These are phyloP conservation scores for Dysphania ambrosioides DNA, from an alignment of 148 eudicot species.

Conservation along the genomic window DNA sequence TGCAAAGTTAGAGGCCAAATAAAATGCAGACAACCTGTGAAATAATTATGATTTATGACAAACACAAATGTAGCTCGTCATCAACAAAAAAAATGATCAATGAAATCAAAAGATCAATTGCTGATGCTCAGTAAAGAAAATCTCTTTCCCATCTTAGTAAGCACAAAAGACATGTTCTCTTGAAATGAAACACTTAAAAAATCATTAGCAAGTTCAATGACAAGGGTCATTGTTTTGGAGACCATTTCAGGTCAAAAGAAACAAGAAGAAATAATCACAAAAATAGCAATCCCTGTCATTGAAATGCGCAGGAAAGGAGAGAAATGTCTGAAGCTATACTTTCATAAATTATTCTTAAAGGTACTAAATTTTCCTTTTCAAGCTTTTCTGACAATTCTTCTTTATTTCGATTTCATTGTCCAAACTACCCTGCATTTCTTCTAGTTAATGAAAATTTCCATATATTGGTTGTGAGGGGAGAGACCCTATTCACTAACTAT, in stretches of 20 bases:
- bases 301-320: background rate
- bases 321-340: background rate
- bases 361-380: background rate
- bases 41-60: no score
- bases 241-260: background rate
- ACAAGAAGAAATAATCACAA: background rate
- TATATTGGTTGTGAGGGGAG: background rate
- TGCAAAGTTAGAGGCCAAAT: background rate
- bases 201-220: no score
- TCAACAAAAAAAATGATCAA: no score
- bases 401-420: background rate
- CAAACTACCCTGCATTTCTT: background rate
- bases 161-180: no score
- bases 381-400: background rate
- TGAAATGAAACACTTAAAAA: no score
- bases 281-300: background rate
- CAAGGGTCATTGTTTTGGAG: no score
- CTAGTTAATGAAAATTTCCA: background rate
- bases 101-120: no score
- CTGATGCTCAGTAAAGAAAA: no score
- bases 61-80: no score
- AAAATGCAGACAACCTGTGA: background rate
- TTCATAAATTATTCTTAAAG: background rate
- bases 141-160: no score
- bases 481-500: background rate